Base-by-base conservation (phyloP, 148 eudicot species). In the Rhododendron kiyosumense region DNA sequence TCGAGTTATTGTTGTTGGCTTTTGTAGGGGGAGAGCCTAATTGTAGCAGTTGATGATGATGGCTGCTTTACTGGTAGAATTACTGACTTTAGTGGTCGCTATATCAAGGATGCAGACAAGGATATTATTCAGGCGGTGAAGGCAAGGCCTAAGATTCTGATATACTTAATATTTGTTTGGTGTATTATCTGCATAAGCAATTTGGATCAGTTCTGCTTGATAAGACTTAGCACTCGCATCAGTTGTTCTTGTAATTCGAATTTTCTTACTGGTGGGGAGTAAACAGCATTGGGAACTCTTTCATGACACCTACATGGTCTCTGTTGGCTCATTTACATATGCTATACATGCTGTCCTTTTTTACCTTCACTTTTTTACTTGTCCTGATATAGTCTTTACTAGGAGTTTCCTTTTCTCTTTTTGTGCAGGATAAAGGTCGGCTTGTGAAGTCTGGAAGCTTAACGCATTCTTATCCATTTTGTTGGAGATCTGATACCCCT, bases 11-110 rank as follows among this genome's bases (percentile, higher is more conserved):
- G 5, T 67, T 73, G 73, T 87, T 88, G 87, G 59, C 69, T 81
- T 85, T 65, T 88, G 79, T 69, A 95, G 98, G 98, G 98, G 7
- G 93, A 94, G 65, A 92, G 88, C 84, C 90, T 97, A 51, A 83
- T 95, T 89, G 98, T 97, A 81, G 96, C 99, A 85, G 98, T 97
- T 88, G 99, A 97, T 89, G 99, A 97, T 87, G 98, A 97, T 91
- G 99, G 99, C 41, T 86, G 92, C 91, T 97, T 97, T 87, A 93
- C 90, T 80, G 95, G 90, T 73, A 95, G 86, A 73, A 86, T 97
- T 57, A 87, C 93, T 30, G 98, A 95, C 87, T 95, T 94, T 57
- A 92, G 89, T 78, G 93, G 93, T 24, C 90, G 94, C 48, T 94
- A 95, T 88, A 96, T 97, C 76, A 95, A 97, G 92, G 98, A 93